Percentiles rank a stretch among this genome's conserved stretches.
Evolutionary conservation across 148 eudicot species (phyloP).

Genomic region (Rhododendron mucronatum): DNA sequence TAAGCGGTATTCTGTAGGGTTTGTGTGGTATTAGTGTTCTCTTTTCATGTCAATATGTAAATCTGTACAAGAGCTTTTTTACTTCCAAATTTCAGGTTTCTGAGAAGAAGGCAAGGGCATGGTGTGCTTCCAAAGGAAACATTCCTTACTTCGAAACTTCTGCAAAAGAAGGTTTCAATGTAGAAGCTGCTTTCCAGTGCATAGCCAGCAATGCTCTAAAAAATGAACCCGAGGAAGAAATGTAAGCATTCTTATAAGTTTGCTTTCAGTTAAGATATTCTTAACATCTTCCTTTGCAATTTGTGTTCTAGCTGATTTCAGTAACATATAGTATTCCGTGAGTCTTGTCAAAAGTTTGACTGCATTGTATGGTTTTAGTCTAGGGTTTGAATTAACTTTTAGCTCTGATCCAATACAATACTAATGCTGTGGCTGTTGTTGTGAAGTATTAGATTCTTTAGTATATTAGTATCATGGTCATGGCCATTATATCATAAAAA

Average conservation of each 20-base stretch:
- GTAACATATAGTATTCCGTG: neutral
- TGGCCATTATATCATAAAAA: neutral
- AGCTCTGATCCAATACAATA: neutral
- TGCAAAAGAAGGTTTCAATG: constrained; percentile 78
- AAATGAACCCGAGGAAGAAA: constrained; percentile 79
- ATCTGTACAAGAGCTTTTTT: neutral
- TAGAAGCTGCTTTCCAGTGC: constrained; percentile 75
- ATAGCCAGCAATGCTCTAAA: constrained; percentile 66
- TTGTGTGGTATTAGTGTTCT: neutral
- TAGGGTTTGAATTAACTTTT: neutral
- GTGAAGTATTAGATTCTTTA: neutral
- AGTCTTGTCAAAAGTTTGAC: neutral
- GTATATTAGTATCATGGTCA: neutral
- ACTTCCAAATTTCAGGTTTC: constrained; percentile 43
- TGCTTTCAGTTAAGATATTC: neutral
- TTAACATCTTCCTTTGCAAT: neutral
- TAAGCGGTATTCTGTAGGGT: neutral
- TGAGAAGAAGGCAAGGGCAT: constrained; percentile 75
- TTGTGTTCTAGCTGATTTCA: neutral
- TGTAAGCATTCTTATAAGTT: constrained; percentile 36
- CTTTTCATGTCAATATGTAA: neutral
- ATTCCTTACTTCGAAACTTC: constrained; percentile 87
- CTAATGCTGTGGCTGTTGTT: neutral
- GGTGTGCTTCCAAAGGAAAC: constrained; percentile 78
- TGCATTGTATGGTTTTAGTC: neutral